Conservation (phyloP, 169 alveolate species). For the Eimeria acervulina region DNA sequence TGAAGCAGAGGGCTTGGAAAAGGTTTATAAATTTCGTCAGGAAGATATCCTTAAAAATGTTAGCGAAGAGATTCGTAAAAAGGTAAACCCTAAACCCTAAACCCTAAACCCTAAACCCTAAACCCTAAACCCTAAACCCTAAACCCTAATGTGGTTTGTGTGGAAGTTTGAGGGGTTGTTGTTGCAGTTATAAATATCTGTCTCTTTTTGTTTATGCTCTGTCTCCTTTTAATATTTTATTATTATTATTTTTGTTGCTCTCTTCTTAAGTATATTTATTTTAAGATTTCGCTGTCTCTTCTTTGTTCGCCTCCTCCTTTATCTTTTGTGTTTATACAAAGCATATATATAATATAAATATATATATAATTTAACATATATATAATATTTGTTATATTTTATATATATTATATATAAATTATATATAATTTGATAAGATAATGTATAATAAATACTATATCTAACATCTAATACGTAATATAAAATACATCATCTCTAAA, state of each 20-base stretch:
- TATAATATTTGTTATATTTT: no score
- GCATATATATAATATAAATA: no score
- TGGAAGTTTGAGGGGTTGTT: background rate
- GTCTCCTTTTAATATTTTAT: background rate
- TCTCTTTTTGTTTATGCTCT: background rate
- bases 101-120: slow-evolving; percentile 27
- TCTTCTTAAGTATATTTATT: background rate
- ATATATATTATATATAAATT: no score
- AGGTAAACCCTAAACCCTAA: slow-evolving; percentile 69
- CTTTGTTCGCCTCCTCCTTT: background rate
- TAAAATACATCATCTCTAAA: no score
- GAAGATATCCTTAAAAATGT: slow-evolving; percentile 82
- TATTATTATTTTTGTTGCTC: background rate
- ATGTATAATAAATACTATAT: no score
- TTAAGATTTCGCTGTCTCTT: background rate
- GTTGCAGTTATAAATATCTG: background rate
- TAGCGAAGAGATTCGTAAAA: slow-evolving; percentile 82
- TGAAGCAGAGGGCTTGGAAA: slow-evolving; percentile 88
- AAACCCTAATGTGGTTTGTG: no score
- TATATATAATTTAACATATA: no score
- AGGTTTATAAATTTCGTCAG: slow-evolving; percentile 84
- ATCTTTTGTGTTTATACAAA: no score
- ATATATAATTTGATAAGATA: no score
- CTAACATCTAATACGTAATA: no score
- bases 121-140: background rate